phyloP scores from a whole-genome alignment of 2,329 filamentous ascomycete genomes.

The Aspergillus pseudoglaucus region DNA sequence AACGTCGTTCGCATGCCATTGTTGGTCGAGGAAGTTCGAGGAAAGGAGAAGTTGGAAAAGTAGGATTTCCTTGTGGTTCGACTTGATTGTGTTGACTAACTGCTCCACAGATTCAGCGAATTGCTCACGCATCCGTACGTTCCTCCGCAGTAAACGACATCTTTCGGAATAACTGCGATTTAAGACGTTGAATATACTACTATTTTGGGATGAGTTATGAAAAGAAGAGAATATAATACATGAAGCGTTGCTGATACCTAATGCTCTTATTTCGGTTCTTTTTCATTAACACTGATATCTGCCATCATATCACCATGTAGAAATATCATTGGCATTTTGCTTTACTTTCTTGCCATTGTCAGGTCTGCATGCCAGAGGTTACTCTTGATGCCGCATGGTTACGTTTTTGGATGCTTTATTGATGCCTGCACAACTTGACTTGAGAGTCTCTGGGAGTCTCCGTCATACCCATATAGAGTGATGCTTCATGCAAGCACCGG shows the following conservation, averaged over 20 bases:
- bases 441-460: no score
- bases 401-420: no score
- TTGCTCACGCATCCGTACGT: constrained; percentile 46
- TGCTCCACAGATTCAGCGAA: constrained; percentile 38
- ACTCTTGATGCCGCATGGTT: no score
- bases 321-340: no score
- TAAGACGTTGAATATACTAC: constrained; percentile 11
- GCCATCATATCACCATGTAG: no score
- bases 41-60: constrained; percentile 86
- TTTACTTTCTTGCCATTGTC: no score
- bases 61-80: constrained; percentile 36
- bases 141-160: constrained; percentile 33
- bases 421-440: no score
- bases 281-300: no score
- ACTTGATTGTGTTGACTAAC: constrained; percentile 9
- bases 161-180: constrained; percentile 10
- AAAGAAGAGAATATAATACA: constrained; percentile 32
- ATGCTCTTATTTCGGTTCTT: no score
- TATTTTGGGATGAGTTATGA: constrained; percentile 30
- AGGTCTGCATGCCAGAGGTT: no score
- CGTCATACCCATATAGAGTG: no score
- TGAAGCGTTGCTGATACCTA: constrained; percentile 8
- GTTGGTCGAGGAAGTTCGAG: constrained; percentile 88
- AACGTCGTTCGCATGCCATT: constrained; percentile 98
- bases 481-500: no score